Percentiles rank a stretch among this genome's conserved stretches.
Evolutionary conservation across 192 early-diverging fungal genomes (phyloP).

Genomic region (Rhizophagus sp.): DNA sequence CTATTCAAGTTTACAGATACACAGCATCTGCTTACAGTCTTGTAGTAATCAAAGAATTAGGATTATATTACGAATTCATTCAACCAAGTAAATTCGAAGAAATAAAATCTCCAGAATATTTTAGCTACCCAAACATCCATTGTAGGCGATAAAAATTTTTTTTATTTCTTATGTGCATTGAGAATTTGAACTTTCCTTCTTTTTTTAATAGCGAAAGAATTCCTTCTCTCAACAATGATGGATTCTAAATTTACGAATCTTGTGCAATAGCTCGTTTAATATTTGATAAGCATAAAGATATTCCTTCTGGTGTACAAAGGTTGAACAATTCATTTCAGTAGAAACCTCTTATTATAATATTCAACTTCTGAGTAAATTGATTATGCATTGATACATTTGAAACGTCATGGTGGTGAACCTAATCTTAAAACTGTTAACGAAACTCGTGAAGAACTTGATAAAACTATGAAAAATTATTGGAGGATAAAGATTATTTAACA

Average conservation of each 20-base stretch:
- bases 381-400: background rate
- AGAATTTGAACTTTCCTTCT: background rate
- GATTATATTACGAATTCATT: too few relatives aligned
- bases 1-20: slow-evolving; percentile 32
- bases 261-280: slow-evolving; percentile 43
- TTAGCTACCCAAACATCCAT: slow-evolving; percentile 38
- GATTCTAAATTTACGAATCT: slow-evolving; percentile 39
- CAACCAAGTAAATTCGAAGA: too few relatives aligned
- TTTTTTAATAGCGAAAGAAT: slow-evolving; percentile 32
- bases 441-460: background rate
- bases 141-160: slow-evolving; percentile 22
- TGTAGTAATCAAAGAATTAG: slow-evolving; percentile 36
- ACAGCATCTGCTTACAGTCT: slow-evolving; percentile 34
- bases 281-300: slow-evolving; percentile 34
- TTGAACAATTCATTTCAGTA: slow-evolving; percentile 40
- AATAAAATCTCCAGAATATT: slow-evolving; percentile 38
- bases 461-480: slow-evolving; percentile 24
- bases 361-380: background rate
- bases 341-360: slow-evolving; percentile 17
- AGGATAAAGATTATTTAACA: slow-evolving; percentile 32
- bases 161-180: too few relatives aligned
- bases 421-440: background rate
- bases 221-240: slow-evolving; percentile 43
- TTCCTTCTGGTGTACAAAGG: too few relatives aligned
- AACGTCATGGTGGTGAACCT: background rate